Conservation (phyloP, 768 basidiomycete species). For the Mycena latifolia region DNA sequence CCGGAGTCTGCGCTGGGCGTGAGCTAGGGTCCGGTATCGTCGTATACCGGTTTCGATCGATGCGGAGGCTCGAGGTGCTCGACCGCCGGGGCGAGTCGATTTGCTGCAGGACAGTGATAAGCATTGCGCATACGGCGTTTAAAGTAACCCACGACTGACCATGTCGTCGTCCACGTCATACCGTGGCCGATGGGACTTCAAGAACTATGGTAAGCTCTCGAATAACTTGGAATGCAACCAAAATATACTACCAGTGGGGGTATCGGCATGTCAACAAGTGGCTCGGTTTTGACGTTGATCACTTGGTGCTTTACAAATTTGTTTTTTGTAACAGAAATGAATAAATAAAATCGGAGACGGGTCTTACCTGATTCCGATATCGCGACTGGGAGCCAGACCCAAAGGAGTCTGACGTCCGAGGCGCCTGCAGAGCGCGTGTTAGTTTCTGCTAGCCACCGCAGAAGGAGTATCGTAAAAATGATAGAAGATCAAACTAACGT, state of each 20-base stretch:
- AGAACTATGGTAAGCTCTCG: too few relatives aligned
- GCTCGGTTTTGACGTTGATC: slow-evolving; percentile 20
- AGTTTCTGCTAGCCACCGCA: background rate
- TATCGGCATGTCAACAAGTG: slow-evolving; percentile 15
- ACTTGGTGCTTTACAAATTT: background rate
- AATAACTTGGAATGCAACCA: too few relatives aligned
- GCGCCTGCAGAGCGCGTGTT: background rate
- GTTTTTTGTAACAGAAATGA: too few relatives aligned
- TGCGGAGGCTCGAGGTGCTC: background rate
- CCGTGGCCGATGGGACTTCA: background rate
- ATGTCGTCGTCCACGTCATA: slow-evolving; percentile 5
- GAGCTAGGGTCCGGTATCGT: background rate
- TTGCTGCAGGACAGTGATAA: slow-evolving; percentile 8
- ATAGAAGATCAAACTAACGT: background rate
- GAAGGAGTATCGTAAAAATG: too few relatives aligned
- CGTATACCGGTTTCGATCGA: slow-evolving; percentile 12
- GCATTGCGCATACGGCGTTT: too few relatives aligned
- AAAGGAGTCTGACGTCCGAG: background rate
- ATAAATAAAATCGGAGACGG: background rate
- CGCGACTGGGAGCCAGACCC: background rate
- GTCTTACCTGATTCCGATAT: slow-evolving; percentile 2
- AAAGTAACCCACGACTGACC: too few relatives aligned
- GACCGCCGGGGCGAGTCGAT: slow-evolving; percentile 3
- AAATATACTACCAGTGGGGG: slow-evolving; percentile 8
- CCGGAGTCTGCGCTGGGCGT: background rate